Conservation (phyloP, 768 basidiomycete genomes). For the Scleroderma citrinum region DNA sequence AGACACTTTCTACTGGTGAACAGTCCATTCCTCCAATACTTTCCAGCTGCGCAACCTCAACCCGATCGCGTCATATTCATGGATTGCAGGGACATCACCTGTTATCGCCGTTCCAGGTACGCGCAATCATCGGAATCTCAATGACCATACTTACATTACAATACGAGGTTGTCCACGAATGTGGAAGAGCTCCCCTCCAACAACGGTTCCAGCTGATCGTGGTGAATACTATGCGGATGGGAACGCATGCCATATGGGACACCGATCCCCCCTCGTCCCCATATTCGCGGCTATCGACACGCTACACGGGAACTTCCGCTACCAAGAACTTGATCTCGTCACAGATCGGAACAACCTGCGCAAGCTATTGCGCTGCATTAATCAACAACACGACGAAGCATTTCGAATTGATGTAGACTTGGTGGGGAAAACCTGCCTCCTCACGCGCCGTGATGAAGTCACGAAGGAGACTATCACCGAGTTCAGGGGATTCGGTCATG, state of each 20-base stretch:
- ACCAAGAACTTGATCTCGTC: constrained; percentile 38
- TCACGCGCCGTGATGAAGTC: constrained; percentile 51
- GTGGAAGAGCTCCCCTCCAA: constrained; percentile 50
- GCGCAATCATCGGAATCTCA: constrained; percentile 1
- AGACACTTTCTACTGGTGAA: constrained; percentile 12
- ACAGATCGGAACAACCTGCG: constrained; percentile 64
- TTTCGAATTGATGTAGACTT: constrained; percentile 72
- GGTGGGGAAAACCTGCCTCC: constrained; percentile 53
- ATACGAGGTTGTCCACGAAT: constrained; percentile 51
- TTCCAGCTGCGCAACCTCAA: constrained; percentile 35
- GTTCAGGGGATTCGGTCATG: constrained; percentile 46
- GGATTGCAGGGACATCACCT: constrained; percentile 37
- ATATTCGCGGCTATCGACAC: constrained; percentile 54
- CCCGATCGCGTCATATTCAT: constrained; percentile 49
- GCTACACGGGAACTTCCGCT: constrained; percentile 20
- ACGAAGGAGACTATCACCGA: constrained; percentile 9
- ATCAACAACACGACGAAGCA: constrained; percentile 22
- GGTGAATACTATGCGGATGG: constrained; percentile 51
- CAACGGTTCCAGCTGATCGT: constrained; percentile 45
- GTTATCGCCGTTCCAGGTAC: constrained; percentile 50
- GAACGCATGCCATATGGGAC: constrained; percentile 41
- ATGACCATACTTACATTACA: neutral
- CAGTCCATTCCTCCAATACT: constrained; percentile 4
- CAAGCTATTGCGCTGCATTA: constrained; percentile 53
- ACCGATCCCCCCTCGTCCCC: constrained; percentile 42